A percentile compares a stretch with the other conserved stretches of the same genome.
Conservation (phyloP, 768 basidiomycete species). For the Mycena albidolilacea region DNA sequence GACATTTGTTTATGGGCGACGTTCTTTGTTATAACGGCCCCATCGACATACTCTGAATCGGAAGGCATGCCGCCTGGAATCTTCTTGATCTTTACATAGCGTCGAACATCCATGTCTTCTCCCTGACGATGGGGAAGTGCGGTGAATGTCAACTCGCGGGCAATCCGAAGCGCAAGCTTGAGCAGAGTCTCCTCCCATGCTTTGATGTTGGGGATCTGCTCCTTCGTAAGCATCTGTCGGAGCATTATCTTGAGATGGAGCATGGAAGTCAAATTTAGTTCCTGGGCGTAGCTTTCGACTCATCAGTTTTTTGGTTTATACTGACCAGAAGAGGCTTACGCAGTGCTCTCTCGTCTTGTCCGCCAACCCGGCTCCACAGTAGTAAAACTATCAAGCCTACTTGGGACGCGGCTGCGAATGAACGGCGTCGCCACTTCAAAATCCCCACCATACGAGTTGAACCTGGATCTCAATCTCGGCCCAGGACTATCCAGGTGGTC, state of each 20-base stretch:
- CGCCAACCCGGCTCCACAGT: conserved; percentile 85
- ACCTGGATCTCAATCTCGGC: conserved; percentile 71
- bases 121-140: conserved; percentile 80
- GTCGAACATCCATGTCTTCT: conserved; percentile 94
- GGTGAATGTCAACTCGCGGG: conserved; percentile 87
- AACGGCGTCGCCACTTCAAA: conserved; percentile 83
- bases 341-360: conserved; percentile 89
- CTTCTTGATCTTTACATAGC: conserved; percentile 98
- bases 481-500: conserved; percentile 78
- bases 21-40: conserved; percentile 98
- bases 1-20: conserved; percentile 97
- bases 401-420: conserved; percentile 88
- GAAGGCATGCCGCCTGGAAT: conserved; percentile 93
- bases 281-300: conserved; percentile 77
- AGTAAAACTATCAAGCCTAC: conserved; percentile 73
- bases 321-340: conserved; percentile 66
- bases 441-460: conserved; percentile 77
- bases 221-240: conserved; percentile 88
- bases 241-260: conserved; percentile 92
- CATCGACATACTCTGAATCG: conserved; percentile 97
- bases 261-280: conserved; percentile 90
- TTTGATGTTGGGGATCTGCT: conserved; percentile 83
- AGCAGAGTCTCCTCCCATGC: conserved; percentile 94
- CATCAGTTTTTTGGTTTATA: conserved; percentile 25
- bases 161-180: conserved; percentile 87